Evolutionary conservation across 371 early-diverging fungal species (phyloP), one percentile per base, ranked within the genome.

Genomic region (Batkoa obscura): DNA sequence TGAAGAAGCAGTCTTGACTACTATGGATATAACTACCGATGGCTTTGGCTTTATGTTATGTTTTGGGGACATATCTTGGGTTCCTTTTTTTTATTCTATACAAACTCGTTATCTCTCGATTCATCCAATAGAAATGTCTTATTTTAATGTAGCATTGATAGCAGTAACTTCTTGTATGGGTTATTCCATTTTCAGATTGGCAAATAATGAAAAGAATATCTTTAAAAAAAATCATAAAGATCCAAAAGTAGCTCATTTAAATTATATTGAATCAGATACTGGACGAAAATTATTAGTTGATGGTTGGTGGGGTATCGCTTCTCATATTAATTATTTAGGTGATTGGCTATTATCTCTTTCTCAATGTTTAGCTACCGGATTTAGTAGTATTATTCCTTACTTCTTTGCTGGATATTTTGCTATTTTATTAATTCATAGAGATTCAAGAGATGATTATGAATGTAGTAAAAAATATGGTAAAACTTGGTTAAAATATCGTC

Each of bases 31-130:
- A 50, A 86, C 82, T 3, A 82, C 75, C 0, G 96, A 94, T 59
- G 94, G 96, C 0, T 93, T 95, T 66, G 96, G 96, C 10, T 90
- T 76, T 66, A 90, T 92, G 93, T 73, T 91, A 32, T 74, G 79
- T 2, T 87, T 84, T 63, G 92, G 91, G 13, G 78, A 89, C 58
- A 62, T 88, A 15, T 77, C 79, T 31, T 94, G 90, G 90, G 81
- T 94, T 23, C 93, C 93, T 1, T 81, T 86, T 68, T 80, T 83
- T 61, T 94, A 87, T 66, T 74, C 85, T 31, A 60, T 92, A 3
- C 95, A 94, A 68, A 82, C 93, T 0, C 78, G 92, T 30, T 94
- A 85, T 66, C 77, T 94, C 53, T 66, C 83, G 4, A 65, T 78
- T 51, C 69, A 67, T 60, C 90, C 90, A 0, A 56, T 69, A 5